Evolutionary conservation across 148 eudicot genomes (phyloP).

Genomic region (Heliamphora exappendiculata): DNA sequence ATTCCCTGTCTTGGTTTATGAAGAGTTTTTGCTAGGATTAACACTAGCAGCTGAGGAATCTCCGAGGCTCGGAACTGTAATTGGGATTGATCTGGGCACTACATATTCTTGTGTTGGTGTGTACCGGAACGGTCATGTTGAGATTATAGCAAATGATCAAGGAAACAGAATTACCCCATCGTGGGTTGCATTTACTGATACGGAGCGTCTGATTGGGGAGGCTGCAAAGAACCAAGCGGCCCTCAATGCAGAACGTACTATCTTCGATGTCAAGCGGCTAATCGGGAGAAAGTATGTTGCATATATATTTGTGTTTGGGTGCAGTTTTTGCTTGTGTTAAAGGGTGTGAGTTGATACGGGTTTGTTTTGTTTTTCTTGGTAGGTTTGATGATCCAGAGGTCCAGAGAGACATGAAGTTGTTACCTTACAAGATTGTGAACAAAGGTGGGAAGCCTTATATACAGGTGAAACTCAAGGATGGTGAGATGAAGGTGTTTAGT

Average conservation of each 20-base stretch:
- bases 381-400: conserved; percentile 47
- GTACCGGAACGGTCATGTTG: conserved; percentile 30
- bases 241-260: conserved; percentile 39
- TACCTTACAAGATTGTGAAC: conserved; percentile 43
- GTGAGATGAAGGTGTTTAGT: conserved; percentile 40
- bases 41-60: conserved; percentile 26
- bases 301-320: not conserved
- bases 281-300: conserved; percentile 39
- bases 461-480: conserved; percentile 35
- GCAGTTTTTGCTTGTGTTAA: not conserved
- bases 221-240: conserved; percentile 50
- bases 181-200: conserved; percentile 47
- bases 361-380: not conserved
- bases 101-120: conserved; percentile 52
- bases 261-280: conserved; percentile 44
- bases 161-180: conserved; percentile 53
- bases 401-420: conserved; percentile 36
- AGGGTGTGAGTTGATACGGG: not conserved
- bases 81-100: conserved; percentile 44
- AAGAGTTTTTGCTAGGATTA: conserved; percentile 23
- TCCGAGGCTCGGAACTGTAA: conserved; percentile 30
- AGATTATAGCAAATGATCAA: conserved; percentile 43
- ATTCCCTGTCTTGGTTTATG: not conserved
- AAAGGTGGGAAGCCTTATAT: conserved; percentile 48
- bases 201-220: conserved; percentile 44